Base-by-base conservation (phyloP, 2,329 filamentous ascomycete species). In the Alternaria hordeiaustralica region DNA sequence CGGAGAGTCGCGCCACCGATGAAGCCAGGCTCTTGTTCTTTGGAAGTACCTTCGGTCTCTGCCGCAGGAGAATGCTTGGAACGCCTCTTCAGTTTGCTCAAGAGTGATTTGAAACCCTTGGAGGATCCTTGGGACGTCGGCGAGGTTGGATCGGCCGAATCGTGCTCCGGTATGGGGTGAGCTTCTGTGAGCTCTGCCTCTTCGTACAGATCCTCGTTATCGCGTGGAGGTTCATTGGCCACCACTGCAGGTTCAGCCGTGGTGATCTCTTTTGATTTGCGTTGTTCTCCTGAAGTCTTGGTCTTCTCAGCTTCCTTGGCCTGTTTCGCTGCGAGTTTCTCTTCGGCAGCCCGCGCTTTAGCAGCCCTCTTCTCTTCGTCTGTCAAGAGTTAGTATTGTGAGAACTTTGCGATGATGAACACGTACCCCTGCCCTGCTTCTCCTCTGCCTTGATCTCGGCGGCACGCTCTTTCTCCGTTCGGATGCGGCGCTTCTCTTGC, bases 401-500 rank as follows among this genome's bases (percentile, higher is more conserved):
- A n/a, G 3, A 20, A 11, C 13, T n/a, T 9, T 15, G 9, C 26
- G 41, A 5, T 4, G 20, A 15, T 5, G 4, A 15, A 9, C 10
- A 46, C 87, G 78, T 78, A 92, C 91, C 87, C 76, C 86, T 90
- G 15, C 87, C 72, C 26, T 79, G 77, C 67, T 81, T 83, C 68
- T 79, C 77, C 65, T 83, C 81, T 1, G 80, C 80, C 67, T 84
- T 85, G 66, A 82, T 73, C 58, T 82, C 81, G 46, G 79, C 78
- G 49, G 80, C 75, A 26, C 80, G 79, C 56, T 87, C 82, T 69
- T 88, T 89, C 68, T 88, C 85, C 50, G 81, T 83, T 50, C 84
- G 84, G 53, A 87, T 85, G 54, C 89, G 85, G 57, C 89, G 86
- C 74, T 90, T 86, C 71, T 87, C 86, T 66, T 89, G 84, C 61